Evolutionary conservation across 2,329 filamentous ascomycete genomes (phyloP).

Genomic region (Pseudocercospora crystallina): DNA sequence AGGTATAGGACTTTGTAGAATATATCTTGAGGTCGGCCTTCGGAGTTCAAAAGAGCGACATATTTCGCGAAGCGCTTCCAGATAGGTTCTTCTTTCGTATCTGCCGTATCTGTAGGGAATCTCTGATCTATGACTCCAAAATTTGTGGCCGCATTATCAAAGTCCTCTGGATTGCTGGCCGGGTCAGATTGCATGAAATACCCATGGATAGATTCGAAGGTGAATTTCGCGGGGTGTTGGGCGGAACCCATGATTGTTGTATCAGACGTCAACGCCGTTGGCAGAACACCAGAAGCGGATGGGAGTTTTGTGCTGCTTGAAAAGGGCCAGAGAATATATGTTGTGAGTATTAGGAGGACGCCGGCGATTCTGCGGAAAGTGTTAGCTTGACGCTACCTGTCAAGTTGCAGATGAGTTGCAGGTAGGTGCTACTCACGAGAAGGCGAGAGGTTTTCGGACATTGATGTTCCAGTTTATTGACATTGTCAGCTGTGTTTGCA

Average conservation of each 20-base stretch:
- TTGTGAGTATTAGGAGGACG: too few relatives aligned
- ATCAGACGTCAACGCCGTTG: too few relatives aligned
- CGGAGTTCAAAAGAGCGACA: conserved; percentile 54
- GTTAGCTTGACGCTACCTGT: too few relatives aligned
- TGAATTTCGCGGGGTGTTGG: conserved; percentile 8
- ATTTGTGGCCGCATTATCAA: conserved; percentile 46
- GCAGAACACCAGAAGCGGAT: too few relatives aligned
- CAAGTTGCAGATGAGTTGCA: too few relatives aligned
- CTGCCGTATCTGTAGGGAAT: conserved; percentile 35
- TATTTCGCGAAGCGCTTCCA: conserved; percentile 66
- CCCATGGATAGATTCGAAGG: conserved; percentile 43
- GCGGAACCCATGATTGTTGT: conserved; percentile 15
- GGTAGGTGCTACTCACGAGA: too few relatives aligned
- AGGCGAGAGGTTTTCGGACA: too few relatives aligned
- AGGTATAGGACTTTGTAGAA: conserved; percentile 68
- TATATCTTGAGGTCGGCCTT: conserved; percentile 41
- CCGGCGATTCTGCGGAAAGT: too few relatives aligned
- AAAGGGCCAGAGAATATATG: too few relatives aligned
- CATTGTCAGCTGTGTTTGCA: too few relatives aligned
- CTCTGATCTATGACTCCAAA: conserved; percentile 51
- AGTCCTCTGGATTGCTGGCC: conserved; percentile 45
- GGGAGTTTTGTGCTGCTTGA: too few relatives aligned
- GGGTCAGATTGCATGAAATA: conserved; percentile 55
- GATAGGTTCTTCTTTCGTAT: conserved; percentile 46
- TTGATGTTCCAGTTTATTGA: too few relatives aligned